phyloP scores from a whole-genome alignment of 352 stramenopile species.

The Albugo laibachii region DNA sequence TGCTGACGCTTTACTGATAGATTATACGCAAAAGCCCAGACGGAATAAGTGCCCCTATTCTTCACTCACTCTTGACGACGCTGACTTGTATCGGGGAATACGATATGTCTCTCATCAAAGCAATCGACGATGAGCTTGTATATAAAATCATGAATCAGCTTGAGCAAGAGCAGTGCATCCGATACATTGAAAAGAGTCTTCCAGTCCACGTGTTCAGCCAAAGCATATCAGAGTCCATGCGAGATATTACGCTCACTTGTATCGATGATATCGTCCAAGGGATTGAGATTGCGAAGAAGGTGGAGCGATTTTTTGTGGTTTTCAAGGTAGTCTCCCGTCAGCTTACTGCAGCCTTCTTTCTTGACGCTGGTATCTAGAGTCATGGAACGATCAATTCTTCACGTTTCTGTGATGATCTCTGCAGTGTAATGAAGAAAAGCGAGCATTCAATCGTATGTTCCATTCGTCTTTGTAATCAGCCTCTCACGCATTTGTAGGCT shows the following conservation, averaged over 20 bases:
- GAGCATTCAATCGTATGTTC: constrained; percentile 13
- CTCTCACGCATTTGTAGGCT: constrained; percentile 13
- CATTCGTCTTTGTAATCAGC: not conserved
- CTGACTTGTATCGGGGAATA: constrained; percentile 69
- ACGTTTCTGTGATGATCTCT: constrained; percentile 35
- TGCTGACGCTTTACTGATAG: constrained; percentile 5
- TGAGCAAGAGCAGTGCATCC: constrained; percentile 15
- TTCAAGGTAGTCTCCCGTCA: constrained; percentile 36
- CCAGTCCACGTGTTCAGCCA: not conserved
- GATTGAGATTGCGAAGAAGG: constrained; percentile 42
- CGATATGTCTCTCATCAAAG: constrained; percentile 33
- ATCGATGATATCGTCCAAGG: constrained; percentile 38
- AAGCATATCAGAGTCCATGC: not conserved
- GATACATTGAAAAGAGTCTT: constrained; percentile 3
- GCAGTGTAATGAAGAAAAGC: constrained; percentile 16
- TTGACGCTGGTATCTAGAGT: constrained; percentile 14
- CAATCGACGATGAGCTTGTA: constrained; percentile 47
- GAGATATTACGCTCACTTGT: constrained; percentile 23
- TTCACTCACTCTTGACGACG: constrained; percentile 47
- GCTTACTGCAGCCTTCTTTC: not conserved
- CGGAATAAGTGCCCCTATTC: constrained; percentile 19
- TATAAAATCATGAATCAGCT: constrained; percentile 52
- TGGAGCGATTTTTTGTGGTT: constrained; percentile 37
- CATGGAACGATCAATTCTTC: constrained; percentile 54
- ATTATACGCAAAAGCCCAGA: constrained; percentile 23